Base-by-base conservation (phyloP, 2,329 filamentous ascomycete genomes). In the Colletotrichum cereale region DNA sequence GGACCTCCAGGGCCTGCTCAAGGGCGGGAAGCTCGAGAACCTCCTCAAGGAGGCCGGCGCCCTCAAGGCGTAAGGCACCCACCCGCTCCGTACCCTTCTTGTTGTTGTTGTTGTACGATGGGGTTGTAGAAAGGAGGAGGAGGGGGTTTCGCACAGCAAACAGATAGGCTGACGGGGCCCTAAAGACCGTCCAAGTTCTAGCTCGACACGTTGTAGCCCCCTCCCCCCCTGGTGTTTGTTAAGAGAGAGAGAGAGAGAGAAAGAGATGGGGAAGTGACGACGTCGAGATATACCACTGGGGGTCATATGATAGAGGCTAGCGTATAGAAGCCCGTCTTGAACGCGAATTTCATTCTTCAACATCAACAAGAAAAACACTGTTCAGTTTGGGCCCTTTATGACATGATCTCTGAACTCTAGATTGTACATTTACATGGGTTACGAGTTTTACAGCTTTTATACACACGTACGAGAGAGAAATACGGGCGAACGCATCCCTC, bases 1-100 rank as follows among this genome's bases (percentile, higher is more conserved):
- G 31, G 96, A 97, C 75, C 84, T 98, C 65, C 88, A 90, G 75
- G 78, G 78, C 40, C 82, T 96, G 76, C 84, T 93, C 66, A 78
- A 75, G 47, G 73, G 74, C 21, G 82, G 79, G 74, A 78, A 84
- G 78, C 80, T 85, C 36, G 77, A 83, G 78, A 73, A 75, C 47
- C 76, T 86, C 60, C 80, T 88, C 62, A 75, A 78, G 75, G 80
- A 82, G 38, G 84, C 83, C 29, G 82, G 81, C 73, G 86, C 84
- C 61, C 63, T 85, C 67, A 79, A 80, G 78, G 79, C 77, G 79
- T 84, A 83, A 84, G 82, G 48, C 24, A 16, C 21, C 50, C 29
- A n/a, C 16, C 42, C 38, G 24, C 40, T 44, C 4, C 42, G n/a
- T 34, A n/a, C n/a, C 42, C 31, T 29, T 48, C 26, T 10, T 29